These are phyloP conservation scores for Fusarium anthophilum DNA, from an alignment of 2,329 filamentous ascomycete genomes.

Conservation along the genomic window DNA sequence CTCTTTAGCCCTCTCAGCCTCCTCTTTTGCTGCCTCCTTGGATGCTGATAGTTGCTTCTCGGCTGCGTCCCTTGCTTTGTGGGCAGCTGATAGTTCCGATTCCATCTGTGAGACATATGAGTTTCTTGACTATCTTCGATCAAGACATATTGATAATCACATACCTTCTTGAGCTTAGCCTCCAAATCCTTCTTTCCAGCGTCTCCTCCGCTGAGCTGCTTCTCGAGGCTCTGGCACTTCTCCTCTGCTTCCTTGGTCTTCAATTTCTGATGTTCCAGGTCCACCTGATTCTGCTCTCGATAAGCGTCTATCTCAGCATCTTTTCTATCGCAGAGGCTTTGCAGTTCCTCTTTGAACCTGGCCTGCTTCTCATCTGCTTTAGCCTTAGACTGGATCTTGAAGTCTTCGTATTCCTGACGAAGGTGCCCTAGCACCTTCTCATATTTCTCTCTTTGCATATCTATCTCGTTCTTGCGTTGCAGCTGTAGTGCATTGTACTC, in stretches of 20 bases:
- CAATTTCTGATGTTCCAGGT: conserved; percentile 35
- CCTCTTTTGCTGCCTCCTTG: conserved; percentile 59
- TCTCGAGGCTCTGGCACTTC: conserved; percentile 40
- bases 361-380: conserved; percentile 25
- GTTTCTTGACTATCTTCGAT: conserved; percentile 39
- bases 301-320: conserved; percentile 40
- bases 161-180: conserved; percentile 42
- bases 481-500: conserved; percentile 52
- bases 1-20: conserved; percentile 70
- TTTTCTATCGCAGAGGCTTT: conserved; percentile 14
- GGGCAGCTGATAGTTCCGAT: conserved; percentile 54
- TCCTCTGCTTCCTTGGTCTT: conserved; percentile 42
- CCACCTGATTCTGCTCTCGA: conserved; percentile 19
- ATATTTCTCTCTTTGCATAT: conserved; percentile 18
- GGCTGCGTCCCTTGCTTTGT: conserved; percentile 69
- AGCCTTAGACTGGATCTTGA: conserved; percentile 24
- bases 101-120: conserved; percentile 44
- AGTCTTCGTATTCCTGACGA: conserved; percentile 34
- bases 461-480: conserved; percentile 24
- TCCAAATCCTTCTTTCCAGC: conserved; percentile 33
- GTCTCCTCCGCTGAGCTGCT: conserved; percentile 37
- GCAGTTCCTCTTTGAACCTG: conserved; percentile 4
- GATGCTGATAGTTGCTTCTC: conserved; percentile 49
- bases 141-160: conserved; percentile 16
- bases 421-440: conserved; percentile 9